Base-by-base conservation (phyloP, 192 early-diverging fungal species). In the Coemansia sp. region DNA sequence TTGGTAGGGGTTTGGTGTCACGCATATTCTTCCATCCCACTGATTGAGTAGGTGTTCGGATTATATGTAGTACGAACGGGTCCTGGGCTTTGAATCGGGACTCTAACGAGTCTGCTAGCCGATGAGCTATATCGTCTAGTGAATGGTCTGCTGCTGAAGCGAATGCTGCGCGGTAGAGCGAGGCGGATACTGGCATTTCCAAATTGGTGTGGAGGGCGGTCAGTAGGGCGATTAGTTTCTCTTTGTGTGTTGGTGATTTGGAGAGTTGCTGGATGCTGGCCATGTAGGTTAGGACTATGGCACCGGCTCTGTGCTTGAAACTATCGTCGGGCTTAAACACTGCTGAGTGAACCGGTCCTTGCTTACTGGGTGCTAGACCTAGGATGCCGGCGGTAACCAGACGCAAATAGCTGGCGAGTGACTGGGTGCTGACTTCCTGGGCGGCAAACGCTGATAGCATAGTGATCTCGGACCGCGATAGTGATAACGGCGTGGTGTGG, bases 101-200 rank as follows among this genome's bases (percentile, higher is more conserved):
- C 53, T 79, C 72, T 2, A 74, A 24, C 12, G 68, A 70, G 7
- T 6, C 47, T 2, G 60, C 68, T 18, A 70, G 46, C 5, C 10
- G 20, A 2, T 44, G 38, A 18, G 58, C 22, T 12, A 6, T 18
- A 9, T 49, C 58, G 44, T 11, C 50, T 38, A 72, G 41, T 3
- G 44, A 33, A 4, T 50, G 43, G n/a, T 62, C 34, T 7, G 70
- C 34, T 7, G 70, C 69, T 0, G 72, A 65, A 1, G 69, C 34
- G 57, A 80, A 68, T 1, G 72, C 72, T 2, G 78, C 64, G 3
- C 58, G 33, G 29, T 57, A 71, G 0, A 80, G 69, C 13, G 72
- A 22, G 1, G 78, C 65, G 1, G 78, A 74, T 11, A 74, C 60
- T 10, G 69, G 72, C 33, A 72, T 66, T 3, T 49, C 40, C 31